Conservation (phyloP, 371 early-diverging fungal genomes). For the Neoconidiobolus thromboides region DNA sequence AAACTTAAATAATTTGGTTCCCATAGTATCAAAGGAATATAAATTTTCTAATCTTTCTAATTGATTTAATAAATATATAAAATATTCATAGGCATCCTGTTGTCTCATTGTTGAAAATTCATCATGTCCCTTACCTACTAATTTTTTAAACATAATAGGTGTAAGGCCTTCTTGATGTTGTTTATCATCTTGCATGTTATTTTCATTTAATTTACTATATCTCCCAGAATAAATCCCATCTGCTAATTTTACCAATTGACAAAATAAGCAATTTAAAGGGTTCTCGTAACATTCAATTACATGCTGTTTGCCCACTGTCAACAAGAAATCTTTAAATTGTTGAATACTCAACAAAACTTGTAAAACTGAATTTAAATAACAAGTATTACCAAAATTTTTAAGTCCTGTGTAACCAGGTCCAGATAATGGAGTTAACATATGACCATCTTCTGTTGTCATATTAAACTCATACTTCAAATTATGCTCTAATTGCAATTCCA, state of each 20-base stretch:
- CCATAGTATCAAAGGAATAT: conserved; percentile 30
- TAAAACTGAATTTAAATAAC: conserved; percentile 88
- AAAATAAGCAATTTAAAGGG: conserved; percentile 62
- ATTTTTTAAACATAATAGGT: conserved; percentile 78
- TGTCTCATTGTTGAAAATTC: conserved; percentile 94
- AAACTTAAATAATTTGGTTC: conserved; percentile 50
- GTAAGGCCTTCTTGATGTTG: conserved; percentile 43
- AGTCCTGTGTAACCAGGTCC: conserved; percentile 88
- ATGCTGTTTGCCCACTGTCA: conserved; percentile 33
- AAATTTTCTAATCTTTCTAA: conserved; percentile 56
- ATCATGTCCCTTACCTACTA: conserved; percentile 71
- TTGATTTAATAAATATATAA: conserved; percentile 50
- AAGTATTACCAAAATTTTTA: conserved; percentile 88
- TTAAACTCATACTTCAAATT: conserved; percentile 91
- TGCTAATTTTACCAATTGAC: conserved; percentile 78
- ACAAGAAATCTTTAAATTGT: conserved; percentile 41
- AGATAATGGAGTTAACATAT: conserved; percentile 54
- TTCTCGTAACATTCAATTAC: conserved; percentile 29
- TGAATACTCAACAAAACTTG: conserved; percentile 63
- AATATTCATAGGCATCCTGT: conserved; percentile 93
- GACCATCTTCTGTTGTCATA: conserved; percentile 93
- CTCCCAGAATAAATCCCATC: conserved; percentile 78
- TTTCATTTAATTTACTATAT: conserved; percentile 21
- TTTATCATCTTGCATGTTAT: conserved; percentile 19
- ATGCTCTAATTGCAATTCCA: conserved; percentile 89